Conservation (phyloP, 2,329 filamentous ascomycete species). For the Aspergillus puulaauensis region DNA sequence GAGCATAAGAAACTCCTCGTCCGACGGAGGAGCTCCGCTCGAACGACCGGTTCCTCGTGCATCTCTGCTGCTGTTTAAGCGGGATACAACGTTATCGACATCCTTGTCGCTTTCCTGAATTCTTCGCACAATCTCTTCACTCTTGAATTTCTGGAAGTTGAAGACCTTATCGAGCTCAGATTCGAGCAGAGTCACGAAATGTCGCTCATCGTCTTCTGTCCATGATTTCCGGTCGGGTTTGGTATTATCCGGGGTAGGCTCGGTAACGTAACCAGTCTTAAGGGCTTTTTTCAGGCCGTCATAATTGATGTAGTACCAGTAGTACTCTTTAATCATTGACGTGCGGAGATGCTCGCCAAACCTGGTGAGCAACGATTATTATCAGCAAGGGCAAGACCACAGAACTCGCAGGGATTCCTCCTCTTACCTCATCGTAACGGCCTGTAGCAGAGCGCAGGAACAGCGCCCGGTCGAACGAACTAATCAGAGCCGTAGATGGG, state of each 20-base stretch:
- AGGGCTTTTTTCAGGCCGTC: conserved; percentile 87
- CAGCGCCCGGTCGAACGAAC: background rate
- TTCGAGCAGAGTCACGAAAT: conserved; percentile 84
- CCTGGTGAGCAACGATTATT: conserved; percentile 41
- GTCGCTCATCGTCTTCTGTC: conserved; percentile 88
- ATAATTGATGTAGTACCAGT: conserved; percentile 98
- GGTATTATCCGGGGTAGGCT: conserved; percentile 46
- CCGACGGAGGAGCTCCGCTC: conserved; percentile 56
- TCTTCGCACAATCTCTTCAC: conserved; percentile 87
- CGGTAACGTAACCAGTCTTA: conserved; percentile 66
- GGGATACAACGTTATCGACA: conserved; percentile 80
- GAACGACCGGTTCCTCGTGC: conserved; percentile 32
- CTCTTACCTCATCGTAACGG: conserved; percentile 22
- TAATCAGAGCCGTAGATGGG: background rate
- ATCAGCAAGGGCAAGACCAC: conserved; percentile 14
- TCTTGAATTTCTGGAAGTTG: conserved; percentile 95
- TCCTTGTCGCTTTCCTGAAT: conserved; percentile 87
- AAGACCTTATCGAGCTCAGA: conserved; percentile 95
- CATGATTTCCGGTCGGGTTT: conserved; percentile 64
- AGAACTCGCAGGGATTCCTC: background rate
- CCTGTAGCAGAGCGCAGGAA: background rate
- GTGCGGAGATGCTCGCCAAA: conserved; percentile 97
- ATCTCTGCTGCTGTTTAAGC: conserved; percentile 60
- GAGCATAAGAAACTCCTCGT: conserved; percentile 90
- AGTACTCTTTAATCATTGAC: conserved; percentile 94